A percentile compares a stretch with the other conserved stretches of the same genome.
Conservation (phyloP, 768 basidiomycete genomes). For the Tylopilus sp. region DNA sequence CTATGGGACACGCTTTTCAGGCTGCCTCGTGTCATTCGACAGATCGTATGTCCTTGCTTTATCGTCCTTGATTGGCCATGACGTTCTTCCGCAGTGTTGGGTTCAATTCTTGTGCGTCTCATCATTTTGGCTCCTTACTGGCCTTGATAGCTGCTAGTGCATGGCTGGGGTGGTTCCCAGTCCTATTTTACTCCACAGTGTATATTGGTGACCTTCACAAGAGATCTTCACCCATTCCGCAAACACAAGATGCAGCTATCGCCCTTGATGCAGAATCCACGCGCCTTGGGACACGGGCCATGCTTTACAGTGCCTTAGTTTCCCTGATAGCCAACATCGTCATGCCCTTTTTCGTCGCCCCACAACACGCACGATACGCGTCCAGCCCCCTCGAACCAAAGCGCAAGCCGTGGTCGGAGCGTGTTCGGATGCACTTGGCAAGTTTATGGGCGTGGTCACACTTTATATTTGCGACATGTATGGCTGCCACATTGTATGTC, state of each 20-base stretch:
- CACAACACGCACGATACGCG: constrained; percentile 13
- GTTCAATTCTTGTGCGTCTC: constrained; percentile 76
- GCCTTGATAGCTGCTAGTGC: constrained; percentile 41
- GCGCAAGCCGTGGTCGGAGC: constrained; percentile 33
- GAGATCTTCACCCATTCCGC: constrained; percentile 34
- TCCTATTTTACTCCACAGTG: constrained; percentile 83
- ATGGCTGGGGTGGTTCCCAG: constrained; percentile 91
- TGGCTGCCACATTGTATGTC: constrained; percentile 82
- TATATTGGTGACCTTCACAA: constrained; percentile 90
- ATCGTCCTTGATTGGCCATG: constrained; percentile 6
- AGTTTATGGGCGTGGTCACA: constrained; percentile 80
- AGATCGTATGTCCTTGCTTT: constrained; percentile 57
- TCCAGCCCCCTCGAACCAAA: constrained; percentile 18
- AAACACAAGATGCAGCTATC: constrained; percentile 31
- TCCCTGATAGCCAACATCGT: constrained; percentile 64
- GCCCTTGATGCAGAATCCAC: constrained; percentile 65
- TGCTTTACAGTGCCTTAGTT: constrained; percentile 74
- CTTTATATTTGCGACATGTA: constrained; percentile 66
- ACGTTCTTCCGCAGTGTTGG: constrained; percentile 48
- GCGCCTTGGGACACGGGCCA: constrained; percentile 76
- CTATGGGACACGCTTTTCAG: constrained; percentile 70
- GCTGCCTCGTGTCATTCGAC: constrained; percentile 71
- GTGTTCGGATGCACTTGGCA: constrained; percentile 56
- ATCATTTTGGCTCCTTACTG: neutral
- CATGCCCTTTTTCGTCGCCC: constrained; percentile 60